phyloP scores from a whole-genome alignment of 164 flowering plant species.

The Nelumbo lutea region DNA sequence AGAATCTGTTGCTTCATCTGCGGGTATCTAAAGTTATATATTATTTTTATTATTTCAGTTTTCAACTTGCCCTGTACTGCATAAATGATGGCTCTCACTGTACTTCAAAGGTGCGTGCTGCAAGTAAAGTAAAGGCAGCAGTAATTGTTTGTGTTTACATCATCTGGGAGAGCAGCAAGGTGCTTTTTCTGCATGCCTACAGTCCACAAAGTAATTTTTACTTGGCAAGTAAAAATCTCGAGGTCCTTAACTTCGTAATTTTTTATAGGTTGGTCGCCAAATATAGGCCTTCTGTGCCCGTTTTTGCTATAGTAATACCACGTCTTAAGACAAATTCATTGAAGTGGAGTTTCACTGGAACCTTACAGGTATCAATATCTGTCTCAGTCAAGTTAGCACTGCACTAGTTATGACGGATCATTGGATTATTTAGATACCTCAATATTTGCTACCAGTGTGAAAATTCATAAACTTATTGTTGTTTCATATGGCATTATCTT shows the following conservation, averaged over 20 bases:
- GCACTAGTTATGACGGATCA: neutral
- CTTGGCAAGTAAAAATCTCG: neutral
- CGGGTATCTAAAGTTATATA: constrained; percentile 31
- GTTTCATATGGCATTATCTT: neutral
- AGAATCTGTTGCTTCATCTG: constrained; percentile 56
- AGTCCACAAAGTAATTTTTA: neutral
- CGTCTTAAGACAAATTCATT: constrained; percentile 24
- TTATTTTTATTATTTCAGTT: neutral
- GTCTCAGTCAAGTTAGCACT: constrained; percentile 1
- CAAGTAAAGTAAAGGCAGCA: constrained; percentile 42
- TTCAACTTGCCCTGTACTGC: neutral
- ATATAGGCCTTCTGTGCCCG: constrained; percentile 45
- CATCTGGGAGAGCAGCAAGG: constrained; percentile 57
- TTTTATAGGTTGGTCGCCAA: constrained; percentile 41
- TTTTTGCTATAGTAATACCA: constrained; percentile 46
- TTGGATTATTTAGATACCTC: neutral
- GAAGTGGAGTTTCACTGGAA: constrained; percentile 39
- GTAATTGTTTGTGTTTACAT: constrained; percentile 46
- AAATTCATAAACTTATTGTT: neutral
- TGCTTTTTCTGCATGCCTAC: neutral
- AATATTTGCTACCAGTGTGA: neutral
- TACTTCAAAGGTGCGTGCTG: constrained; percentile 36
- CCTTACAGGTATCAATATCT: constrained; percentile 29
- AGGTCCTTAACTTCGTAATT: neutral
- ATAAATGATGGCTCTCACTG: neutral